Base-by-base conservation (phyloP, 805 yeast species). In the Saturnispora zaruensis region DNA sequence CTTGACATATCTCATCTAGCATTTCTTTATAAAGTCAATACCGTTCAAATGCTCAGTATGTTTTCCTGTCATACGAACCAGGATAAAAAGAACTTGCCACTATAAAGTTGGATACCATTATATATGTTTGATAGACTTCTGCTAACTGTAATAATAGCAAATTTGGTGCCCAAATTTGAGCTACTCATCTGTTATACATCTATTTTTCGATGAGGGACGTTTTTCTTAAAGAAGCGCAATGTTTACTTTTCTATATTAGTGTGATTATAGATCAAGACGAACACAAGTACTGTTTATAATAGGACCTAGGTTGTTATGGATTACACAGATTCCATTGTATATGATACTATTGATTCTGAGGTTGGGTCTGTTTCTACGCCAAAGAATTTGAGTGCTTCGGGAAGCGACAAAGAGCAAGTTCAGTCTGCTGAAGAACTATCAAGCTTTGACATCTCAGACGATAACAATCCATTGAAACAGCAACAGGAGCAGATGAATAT, bases 381-480 rank as follows among this genome's bases (percentile, higher is more conserved):
- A 18, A 36, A 16, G 7, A 36, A 36, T 20, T 36, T 36, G 21
- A 16, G 20, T 8, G 14, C 23, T 36, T 36, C 40, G 7, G 40
- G 8, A 18, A 36, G 20, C 13, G 24, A 13, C 21, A 20, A 16
- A 18, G 21, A 38, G n/a, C 18, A 30, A 5, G 45, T 6, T n/a
- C 37, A 46, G 11, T 30, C 30, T 32, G 41, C 47, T 21, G 56
- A 53, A 21, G 56, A 54, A 32, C 38, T 54, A 21, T 52, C 55
- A n/a, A 54, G 57, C 16, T 54, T 54, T 44, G 55, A 52, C 24
- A 48, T 54, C 5, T 50, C 53, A 3, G 52, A 54, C 33, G 45
- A 50, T 32, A 48, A 45, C 6, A 28, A 24, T 16, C 26, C 34
- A 11, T 11, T 30, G 6, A 28, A 14, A n/a, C 42, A 40, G n/a